Base-by-base conservation (phyloP, 2,329 filamentous ascomycete genomes). In the Gnomoniopsis smithogilvyi region DNA sequence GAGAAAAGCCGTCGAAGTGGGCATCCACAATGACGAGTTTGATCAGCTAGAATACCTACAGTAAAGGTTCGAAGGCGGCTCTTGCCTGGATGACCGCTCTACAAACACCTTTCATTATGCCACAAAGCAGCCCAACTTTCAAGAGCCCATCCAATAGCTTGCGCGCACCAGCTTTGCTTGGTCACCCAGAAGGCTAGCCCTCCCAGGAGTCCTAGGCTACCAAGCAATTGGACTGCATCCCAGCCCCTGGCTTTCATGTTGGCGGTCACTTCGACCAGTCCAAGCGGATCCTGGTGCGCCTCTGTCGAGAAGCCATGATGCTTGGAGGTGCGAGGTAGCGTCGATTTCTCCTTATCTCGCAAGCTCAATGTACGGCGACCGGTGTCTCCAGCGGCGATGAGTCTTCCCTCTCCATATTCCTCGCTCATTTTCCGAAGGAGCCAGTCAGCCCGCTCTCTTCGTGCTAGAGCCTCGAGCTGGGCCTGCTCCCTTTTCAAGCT, bases 401-500 rank as follows among this genome's bases (percentile, higher is more conserved):
- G 73, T 8, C 79, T 83, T 1, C 89, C 87, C 63, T 90, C 87
- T 54, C 83, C 77, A 7, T 88, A 80, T 63, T 87, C 88, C 67
- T 91, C 87, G 21, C 84, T 83, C 2, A 92, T 75, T 56, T 79
- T 76, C 67, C 89, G 83, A 0, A 84, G 86, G 34, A 91, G 77
- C 89, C 89, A 92, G 30, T 86, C 76, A 3, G 86, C 85, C 38
- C 88, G 76, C 69, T 92, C 85, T 22, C 79, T 81, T 22, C 81
- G 78, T 3, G 83, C 81, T 0, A 90, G 74, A 8, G 81, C 76
- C 62, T 89, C 86, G 62, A 87, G 93, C 64, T 85, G 78, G 30
- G 84, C 82, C n/a, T 86, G 82, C 70, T 95, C 91, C 59, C 87
- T 88, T 30, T 86, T 82, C 1, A 95, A 77, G 67, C 88, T 91